Conservation (phyloP, 805 yeast genomes). For the Saturnispora halmiae region DNA sequence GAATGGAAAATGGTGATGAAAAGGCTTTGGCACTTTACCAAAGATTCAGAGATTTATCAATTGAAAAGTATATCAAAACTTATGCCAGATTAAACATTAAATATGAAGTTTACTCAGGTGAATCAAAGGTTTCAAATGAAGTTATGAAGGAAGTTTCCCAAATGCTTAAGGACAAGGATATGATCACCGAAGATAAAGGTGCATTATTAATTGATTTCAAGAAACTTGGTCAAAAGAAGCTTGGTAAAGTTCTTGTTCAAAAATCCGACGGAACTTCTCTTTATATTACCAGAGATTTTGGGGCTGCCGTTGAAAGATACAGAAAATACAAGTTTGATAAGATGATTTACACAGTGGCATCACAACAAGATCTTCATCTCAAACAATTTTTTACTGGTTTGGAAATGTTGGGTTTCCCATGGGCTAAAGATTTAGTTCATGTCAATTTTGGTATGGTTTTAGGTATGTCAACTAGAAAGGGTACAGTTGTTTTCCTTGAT, state of each 20-base stretch:
- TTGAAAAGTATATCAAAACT: slow-evolving; percentile 75
- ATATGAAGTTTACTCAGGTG: slow-evolving; percentile 89
- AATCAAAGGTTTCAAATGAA: slow-evolving; percentile 80
- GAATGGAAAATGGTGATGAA: slow-evolving; percentile 90
- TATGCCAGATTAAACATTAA: slow-evolving; percentile 86
- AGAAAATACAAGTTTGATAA: slow-evolving; percentile 80
- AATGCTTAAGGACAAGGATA: slow-evolving; percentile 53
- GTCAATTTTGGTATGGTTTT: slow-evolving; percentile 95
- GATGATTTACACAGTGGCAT: slow-evolving; percentile 92
- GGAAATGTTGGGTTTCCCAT: slow-evolving; percentile 79
- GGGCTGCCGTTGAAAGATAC: slow-evolving; percentile 90
- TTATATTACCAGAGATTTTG: slow-evolving; percentile 91
- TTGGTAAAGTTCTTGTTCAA: slow-evolving; percentile 87
- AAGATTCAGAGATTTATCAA: slow-evolving; percentile 84
- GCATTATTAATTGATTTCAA: slow-evolving; percentile 83
- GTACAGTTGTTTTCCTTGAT: slow-evolving; percentile 97
- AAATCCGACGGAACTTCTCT: slow-evolving; percentile 94
- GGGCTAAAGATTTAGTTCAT: slow-evolving; percentile 74
- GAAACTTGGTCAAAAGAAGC: slow-evolving; percentile 68
- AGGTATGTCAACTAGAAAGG: slow-evolving; percentile 98
- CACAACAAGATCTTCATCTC: slow-evolving; percentile 90
- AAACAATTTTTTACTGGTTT: slow-evolving; percentile 92
- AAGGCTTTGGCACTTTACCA: slow-evolving; percentile 71
- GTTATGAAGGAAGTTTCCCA: slow-evolving; percentile 58
- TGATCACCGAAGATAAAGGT: slow-evolving; percentile 82